Evolutionary conservation across 306 rosid genomes (phyloP).

Genomic region (Lagenaria siceraria): DNA sequence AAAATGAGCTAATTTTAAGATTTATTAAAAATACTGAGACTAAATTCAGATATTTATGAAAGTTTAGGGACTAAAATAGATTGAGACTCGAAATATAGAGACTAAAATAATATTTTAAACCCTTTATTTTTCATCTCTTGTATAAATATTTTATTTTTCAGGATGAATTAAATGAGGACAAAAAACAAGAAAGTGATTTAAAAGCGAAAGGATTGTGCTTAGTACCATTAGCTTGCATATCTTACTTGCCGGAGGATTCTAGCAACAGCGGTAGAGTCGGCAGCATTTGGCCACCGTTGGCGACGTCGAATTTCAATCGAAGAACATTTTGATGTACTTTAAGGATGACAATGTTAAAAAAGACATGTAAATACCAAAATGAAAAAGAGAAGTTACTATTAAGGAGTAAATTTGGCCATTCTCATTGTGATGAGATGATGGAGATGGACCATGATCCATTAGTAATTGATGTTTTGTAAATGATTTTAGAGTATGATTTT

Average conservation of each 20-base stretch:
- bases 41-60: too few relatives aligned
- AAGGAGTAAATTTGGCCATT: conserved; percentile 58
- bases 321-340: not conserved
- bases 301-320: not conserved
- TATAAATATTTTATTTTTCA: not conserved
- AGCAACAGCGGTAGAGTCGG: not conserved
- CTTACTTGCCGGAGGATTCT: conserved; percentile 38
- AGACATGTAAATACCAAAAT: not conserved
- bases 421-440: not conserved
- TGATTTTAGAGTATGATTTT: not conserved
- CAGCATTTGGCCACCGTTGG: conserved; percentile 35
- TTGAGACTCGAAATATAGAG: too few relatives aligned
- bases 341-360: not conserved
- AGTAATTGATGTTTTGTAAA: conserved; percentile 2
- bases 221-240: conserved; percentile 67
- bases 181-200: conserved; percentile 27
- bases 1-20: too few relatives aligned
- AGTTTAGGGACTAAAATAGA: too few relatives aligned
- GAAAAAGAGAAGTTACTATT: not conserved
- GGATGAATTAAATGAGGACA: conserved; percentile 14
- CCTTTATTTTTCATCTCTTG: too few relatives aligned
- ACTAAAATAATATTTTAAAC: too few relatives aligned
- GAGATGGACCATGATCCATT: conserved; percentile 72
- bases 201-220: conserved; percentile 69
- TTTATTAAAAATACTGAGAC: too few relatives aligned